phyloP scores from a whole-genome alignment of 2,329 filamentous ascomycete genomes.

The Aspergillus quadricinctus region DNA sequence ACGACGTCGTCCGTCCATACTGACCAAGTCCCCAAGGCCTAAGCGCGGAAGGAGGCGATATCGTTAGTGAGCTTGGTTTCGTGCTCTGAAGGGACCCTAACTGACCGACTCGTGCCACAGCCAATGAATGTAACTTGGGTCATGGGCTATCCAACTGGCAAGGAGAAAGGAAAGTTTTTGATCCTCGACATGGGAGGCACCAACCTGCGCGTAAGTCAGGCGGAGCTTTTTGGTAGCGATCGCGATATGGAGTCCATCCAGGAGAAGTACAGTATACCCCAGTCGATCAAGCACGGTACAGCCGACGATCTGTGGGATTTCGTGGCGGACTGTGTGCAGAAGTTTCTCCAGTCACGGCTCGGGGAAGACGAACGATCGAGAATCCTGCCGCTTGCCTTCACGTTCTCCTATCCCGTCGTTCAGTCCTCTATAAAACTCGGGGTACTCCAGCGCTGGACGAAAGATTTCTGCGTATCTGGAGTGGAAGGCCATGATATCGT shows the following conservation, averaged over 20 bases:
- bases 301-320: constrained; percentile 91
- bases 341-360: constrained; percentile 85
- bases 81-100: neutral
- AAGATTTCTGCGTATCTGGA: constrained; percentile 90
- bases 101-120: constrained; percentile 41
- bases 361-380: constrained; percentile 53
- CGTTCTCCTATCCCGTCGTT: constrained; percentile 90
- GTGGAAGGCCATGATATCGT: constrained; percentile 90
- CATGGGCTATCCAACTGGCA: constrained; percentile 78
- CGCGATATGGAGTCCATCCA: constrained; percentile 93
- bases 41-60: constrained; percentile 81
- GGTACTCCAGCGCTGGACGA: constrained; percentile 91
- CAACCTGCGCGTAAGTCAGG: constrained; percentile 90
- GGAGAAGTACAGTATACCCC: constrained; percentile 91
- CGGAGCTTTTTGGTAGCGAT: constrained; percentile 78
- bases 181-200: constrained; percentile 96
- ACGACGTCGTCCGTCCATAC: neutral
- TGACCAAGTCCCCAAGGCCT: constrained; percentile 53
- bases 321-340: constrained; percentile 84
- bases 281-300: constrained; percentile 81
- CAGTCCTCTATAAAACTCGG: constrained; percentile 93
- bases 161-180: constrained; percentile 82
- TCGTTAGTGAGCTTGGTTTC: constrained; percentile 55
- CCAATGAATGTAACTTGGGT: constrained; percentile 99
- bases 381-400: constrained; percentile 78